Evolutionary conservation across 768 basidiomycete species (phyloP).

Genomic region (Rhizopogon roseolus): DNA sequence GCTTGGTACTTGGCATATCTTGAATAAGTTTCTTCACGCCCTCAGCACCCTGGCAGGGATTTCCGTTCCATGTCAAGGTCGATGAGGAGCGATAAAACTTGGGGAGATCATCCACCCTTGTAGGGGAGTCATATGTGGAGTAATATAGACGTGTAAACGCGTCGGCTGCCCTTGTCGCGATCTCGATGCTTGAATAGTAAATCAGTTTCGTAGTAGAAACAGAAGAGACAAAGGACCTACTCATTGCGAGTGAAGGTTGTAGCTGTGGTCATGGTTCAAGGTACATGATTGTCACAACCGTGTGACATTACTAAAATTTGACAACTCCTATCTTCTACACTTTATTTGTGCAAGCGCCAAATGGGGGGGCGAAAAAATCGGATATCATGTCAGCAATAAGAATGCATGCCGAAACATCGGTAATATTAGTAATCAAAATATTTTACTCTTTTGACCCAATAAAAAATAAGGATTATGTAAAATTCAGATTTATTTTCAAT

Average conservation of each 20-base stretch:
- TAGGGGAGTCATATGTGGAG: slow-evolving; percentile 72
- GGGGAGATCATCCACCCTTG: slow-evolving; percentile 71
- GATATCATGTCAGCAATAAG: too few species aligned
- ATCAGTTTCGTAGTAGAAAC: slow-evolving; percentile 8
- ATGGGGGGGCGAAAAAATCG: too few species aligned
- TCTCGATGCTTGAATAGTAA: slow-evolving; percentile 60
- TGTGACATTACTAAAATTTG: too few species aligned
- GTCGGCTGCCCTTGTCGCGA: slow-evolving; percentile 80
- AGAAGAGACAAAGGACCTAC: slow-evolving; percentile 35
- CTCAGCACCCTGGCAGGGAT: slow-evolving; percentile 67
- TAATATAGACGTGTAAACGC: slow-evolving; percentile 83
- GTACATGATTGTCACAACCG: too few species aligned
- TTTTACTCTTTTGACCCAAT: too few species aligned
- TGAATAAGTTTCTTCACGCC: slow-evolving; percentile 62
- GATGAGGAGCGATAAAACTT: slow-evolving; percentile 78
- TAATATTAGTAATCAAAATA: too few species aligned
- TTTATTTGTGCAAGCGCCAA: too few species aligned
- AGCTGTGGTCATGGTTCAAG: slow-evolving; percentile 14
- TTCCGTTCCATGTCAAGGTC: slow-evolving; percentile 83
- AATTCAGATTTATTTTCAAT: too few species aligned
- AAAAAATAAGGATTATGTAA: too few species aligned
- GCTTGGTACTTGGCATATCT: slow-evolving; percentile 75
- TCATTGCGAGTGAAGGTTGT: slow-evolving; percentile 49
- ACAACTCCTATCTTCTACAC: too few species aligned
- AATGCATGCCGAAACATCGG: too few species aligned